These are phyloP conservation scores for Elongisporangium undulatum DNA, from an alignment of 352 stramenopile genomes.

Conservation along the genomic window DNA sequence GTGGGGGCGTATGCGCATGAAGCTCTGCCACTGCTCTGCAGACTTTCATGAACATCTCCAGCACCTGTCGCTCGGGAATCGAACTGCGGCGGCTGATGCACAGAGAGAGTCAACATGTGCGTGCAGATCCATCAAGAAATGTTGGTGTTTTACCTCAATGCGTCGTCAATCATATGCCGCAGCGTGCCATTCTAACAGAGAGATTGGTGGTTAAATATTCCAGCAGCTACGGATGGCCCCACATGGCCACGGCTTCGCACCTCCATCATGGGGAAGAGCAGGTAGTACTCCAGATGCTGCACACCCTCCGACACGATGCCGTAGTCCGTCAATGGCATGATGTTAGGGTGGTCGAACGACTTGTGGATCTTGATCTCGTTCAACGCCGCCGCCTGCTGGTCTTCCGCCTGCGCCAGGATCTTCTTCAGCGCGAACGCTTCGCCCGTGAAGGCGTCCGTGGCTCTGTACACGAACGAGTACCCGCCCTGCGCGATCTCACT, in stretches of 20 bases:
- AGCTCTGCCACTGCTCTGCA: slow-evolving; percentile 75
- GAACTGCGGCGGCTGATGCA: slow-evolving; percentile 24
- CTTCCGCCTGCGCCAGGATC: slow-evolving; percentile 78
- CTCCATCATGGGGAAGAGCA: slow-evolving; percentile 86
- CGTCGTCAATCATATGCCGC: slow-evolving; percentile 78
- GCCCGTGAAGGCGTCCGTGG: slow-evolving; percentile 62
- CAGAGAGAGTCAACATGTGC: background rate
- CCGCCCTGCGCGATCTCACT: slow-evolving; percentile 81
- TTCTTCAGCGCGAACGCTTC: slow-evolving; percentile 89
- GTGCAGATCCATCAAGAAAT: slow-evolving; percentile 2
- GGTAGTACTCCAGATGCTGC: slow-evolving; percentile 64
- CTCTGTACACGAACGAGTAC: slow-evolving; percentile 84
- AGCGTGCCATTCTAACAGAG: slow-evolving; percentile 67
- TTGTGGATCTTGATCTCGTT: slow-evolving; percentile 80
- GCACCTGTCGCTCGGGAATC: slow-evolving; percentile 62
- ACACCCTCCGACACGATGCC: slow-evolving; percentile 46
- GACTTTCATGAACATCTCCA: slow-evolving; percentile 83
- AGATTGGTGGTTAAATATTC: background rate
- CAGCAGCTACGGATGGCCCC: background rate
- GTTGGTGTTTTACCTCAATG: slow-evolving; percentile 30
- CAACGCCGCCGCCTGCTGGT: slow-evolving; percentile 77
- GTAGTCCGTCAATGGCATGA: slow-evolving; percentile 84
- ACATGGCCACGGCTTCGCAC: slow-evolving; percentile 17
- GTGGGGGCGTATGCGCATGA: slow-evolving; percentile 59
- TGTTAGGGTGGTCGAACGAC: slow-evolving; percentile 67